Percentiles rank a stretch among this genome's conserved stretches.
Evolutionary conservation across 495 filamentous ascomycete genomes (phyloP).

Genomic region (Hypoxylon crocopeplum): DNA sequence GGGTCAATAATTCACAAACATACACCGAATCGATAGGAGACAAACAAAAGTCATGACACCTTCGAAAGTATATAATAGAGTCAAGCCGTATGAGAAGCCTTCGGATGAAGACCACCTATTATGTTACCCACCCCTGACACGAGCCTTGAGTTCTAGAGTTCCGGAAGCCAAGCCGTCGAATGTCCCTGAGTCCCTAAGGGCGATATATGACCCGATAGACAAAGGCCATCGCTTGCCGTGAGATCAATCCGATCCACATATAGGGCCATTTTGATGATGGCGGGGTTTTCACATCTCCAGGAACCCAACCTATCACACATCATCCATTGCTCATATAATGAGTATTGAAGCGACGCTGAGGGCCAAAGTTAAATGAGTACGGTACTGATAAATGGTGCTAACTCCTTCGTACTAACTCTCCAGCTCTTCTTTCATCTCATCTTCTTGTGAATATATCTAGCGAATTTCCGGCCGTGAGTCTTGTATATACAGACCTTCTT

Average conservation of each 20-base stretch:
- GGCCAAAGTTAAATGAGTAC: constrained; percentile 21
- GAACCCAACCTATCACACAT: constrained; percentile 24
- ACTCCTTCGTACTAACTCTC: neutral
- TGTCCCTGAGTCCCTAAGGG: constrained; percentile 26
- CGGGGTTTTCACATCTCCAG: constrained; percentile 33
- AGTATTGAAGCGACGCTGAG: neutral
- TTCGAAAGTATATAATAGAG: neutral
- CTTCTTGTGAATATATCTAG: constrained; percentile 16
- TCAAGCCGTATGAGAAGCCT: constrained; percentile 2
- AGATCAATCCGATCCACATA: constrained; percentile 38
- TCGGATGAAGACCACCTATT: neutral
- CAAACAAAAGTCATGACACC: too few species aligned
- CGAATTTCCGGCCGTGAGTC: neutral
- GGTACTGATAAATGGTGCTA: constrained; percentile 9
- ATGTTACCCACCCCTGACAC: too few species aligned
- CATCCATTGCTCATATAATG: constrained; percentile 26
- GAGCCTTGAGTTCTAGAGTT: constrained; percentile 2
- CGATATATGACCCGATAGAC: constrained; percentile 39
- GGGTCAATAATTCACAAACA: too few species aligned
- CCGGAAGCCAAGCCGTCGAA: constrained; percentile 5
- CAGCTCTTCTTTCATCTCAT: neutral
- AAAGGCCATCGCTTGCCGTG: constrained; percentile 34
- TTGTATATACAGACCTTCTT: constrained; percentile 8
- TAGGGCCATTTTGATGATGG: constrained; percentile 28
- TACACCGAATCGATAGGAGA: too few species aligned